Evolutionary conservation across 768 basidiomycete species (phyloP).

Genomic region (Mycena leptocephala): DNA sequence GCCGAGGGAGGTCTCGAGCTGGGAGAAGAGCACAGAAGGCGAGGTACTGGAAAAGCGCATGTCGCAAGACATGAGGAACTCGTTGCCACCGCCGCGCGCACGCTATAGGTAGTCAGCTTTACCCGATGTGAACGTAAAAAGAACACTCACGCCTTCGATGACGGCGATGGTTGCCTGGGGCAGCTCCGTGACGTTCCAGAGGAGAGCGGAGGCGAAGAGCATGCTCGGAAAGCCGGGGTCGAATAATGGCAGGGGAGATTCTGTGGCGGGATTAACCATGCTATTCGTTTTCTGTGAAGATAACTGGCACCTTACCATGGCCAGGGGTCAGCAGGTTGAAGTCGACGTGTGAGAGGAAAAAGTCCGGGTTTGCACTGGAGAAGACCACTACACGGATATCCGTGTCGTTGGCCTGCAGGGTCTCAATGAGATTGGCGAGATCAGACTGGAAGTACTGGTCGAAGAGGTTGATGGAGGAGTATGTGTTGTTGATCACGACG

Average conservation of each 20-base stretch:
- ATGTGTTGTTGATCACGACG: not conserved
- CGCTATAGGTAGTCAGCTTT: not conserved
- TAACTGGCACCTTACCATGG: not conserved
- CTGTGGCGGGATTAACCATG: not conserved
- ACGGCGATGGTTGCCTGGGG: conserved; percentile 23
- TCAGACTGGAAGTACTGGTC: not conserved
- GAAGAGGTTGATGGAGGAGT: not conserved
- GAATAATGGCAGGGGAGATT: conserved; percentile 3
- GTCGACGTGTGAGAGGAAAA: not conserved
- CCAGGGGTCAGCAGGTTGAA: not conserved
- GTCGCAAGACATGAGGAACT: too few species aligned
- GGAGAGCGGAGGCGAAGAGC: conserved; percentile 8
- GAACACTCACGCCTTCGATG: conserved; percentile 12
- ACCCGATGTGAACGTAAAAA: not conserved
- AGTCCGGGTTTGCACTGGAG: not conserved
- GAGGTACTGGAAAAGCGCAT: not conserved
- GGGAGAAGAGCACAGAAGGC: not conserved
- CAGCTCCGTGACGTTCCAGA: conserved; percentile 18
- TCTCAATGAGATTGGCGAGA: not conserved
- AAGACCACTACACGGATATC: not conserved
- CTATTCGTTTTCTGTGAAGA: not conserved
- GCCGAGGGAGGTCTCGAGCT: conserved; percentile 2
- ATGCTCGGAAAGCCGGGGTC: not conserved
- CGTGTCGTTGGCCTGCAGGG: not conserved
- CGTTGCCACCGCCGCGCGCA: not conserved